Evolutionary conservation across 1,284 basidiomycete species (phyloP), one percentile per base, ranked within the genome.

Genomic region (Sporisorium graminicola): DNA sequence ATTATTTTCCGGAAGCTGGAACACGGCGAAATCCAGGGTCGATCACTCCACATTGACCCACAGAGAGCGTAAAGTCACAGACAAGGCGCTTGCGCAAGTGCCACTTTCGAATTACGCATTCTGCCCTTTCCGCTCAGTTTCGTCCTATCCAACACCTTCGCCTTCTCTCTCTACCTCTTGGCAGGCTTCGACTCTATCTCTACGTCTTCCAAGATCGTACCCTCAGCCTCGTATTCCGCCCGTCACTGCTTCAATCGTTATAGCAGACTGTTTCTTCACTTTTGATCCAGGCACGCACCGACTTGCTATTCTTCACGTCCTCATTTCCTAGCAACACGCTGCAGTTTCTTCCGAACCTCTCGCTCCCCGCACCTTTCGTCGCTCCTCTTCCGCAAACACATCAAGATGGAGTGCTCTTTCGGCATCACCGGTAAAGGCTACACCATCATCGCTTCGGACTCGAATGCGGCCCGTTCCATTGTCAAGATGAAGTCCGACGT

Each of bases 401-500:
- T 33, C 63, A 82, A 58, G 46, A 85, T 85, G 84, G 84, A 89
- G 85, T 88, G 88, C 78, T 86, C 87, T 13, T 88, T 89, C 72
- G 88, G 88, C 54, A 87, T 89, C 74, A 86, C 85, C 16, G 85
- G 84, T 58, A 83, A 83, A 67, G 84, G 84, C 33, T 84, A 78
- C 55, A 79, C 80, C 33, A 72, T 83, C 73, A 78, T 85, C 78
- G 95, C 95, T 4, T 92, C 94, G 27, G 96, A 99, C 87, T 95
- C 92, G 26, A 94, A 91, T 33, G 91, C 94, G 8, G 92, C 91
- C 6, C 90, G 93, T 67, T 96, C 94, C 24, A 95, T 99, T 86
- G 91, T 98, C 83, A 96, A 95, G 88, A 97, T 98, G 94, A 98
- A 99, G 89, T 87, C 90, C 33, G 94, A 98, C 87, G 93, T 95